Conservation (phyloP, 805 yeast genomes). For the Metschnikowia noctiluminum region DNA sequence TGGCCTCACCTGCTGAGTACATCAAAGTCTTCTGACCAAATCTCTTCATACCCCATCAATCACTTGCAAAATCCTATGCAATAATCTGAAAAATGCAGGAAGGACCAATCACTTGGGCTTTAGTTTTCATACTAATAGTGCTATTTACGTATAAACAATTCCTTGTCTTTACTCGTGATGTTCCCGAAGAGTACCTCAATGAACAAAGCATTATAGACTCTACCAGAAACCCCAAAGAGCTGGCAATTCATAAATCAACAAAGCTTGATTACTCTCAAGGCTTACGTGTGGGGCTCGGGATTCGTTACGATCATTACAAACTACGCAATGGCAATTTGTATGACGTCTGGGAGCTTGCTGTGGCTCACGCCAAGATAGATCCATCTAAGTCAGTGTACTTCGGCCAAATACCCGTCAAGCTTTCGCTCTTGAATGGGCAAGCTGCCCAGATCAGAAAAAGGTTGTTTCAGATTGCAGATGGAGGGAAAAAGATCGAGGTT, state of each 20-base stretch:
- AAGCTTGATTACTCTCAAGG: constrained; percentile 71
- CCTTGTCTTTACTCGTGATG: constrained; percentile 46
- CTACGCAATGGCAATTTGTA: constrained; percentile 71
- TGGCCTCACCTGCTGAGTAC: neutral
- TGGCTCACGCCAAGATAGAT: constrained; percentile 22
- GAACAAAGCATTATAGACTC: constrained; percentile 66
- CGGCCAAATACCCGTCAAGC: constrained; percentile 17
- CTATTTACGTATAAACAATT: constrained; percentile 19
- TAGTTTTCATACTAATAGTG: constrained; percentile 14
- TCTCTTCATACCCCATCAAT: neutral
- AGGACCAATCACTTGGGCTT: constrained; percentile 16
- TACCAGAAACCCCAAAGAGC: constrained; percentile 63
- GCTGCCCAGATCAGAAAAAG: constrained; percentile 22
- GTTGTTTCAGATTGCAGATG: constrained; percentile 4
- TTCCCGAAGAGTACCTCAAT: constrained; percentile 52
- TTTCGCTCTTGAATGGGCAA: constrained; percentile 26
- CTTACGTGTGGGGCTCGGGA: constrained; percentile 63
- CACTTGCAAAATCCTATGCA: neutral
- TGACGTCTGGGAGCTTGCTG: constrained; percentile 66
- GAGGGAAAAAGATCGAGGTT: constrained; percentile 14
- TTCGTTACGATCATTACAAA: constrained; percentile 58
- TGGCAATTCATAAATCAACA: constrained; percentile 73
- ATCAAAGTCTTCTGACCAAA: neutral
- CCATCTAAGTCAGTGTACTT: constrained; percentile 19
- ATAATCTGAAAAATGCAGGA: constrained; percentile 7